Conservation (phyloP, 306 rosid genomes). For the Lotus japonicus region DNA sequence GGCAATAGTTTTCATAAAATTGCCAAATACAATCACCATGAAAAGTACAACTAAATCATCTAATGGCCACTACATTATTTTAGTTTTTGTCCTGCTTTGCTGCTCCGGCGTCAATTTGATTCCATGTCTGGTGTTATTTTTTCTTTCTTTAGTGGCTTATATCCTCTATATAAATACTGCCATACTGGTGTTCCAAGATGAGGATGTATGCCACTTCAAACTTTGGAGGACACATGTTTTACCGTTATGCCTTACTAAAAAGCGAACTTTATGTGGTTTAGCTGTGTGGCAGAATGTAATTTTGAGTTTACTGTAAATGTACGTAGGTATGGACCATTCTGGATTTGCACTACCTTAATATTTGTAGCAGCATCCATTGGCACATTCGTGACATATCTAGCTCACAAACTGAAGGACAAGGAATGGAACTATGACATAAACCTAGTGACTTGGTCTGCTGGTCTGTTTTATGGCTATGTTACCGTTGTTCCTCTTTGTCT, state of each 20-base stretch:
- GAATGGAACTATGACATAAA: slow-evolving; percentile 93
- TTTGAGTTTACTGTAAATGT: slow-evolving; percentile 19
- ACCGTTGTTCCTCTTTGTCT: slow-evolving; percentile 71
- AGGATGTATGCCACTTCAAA: background rate
- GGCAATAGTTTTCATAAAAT: background rate
- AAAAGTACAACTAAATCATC: background rate
- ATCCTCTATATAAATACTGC: too few relatives aligned
- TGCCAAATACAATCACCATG: background rate
- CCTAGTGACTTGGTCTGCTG: slow-evolving; percentile 93
- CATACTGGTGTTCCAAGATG: too few relatives aligned
- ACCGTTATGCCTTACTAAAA: background rate
- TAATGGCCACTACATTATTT: background rate
- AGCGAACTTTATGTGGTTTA: background rate
- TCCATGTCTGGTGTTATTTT: background rate
- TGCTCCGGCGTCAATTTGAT: background rate
- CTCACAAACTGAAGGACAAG: slow-evolving; percentile 72
- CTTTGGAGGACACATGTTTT: background rate
- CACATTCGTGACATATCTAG: slow-evolving; percentile 81
- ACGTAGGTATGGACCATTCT: slow-evolving; percentile 92
- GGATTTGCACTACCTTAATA: slow-evolving; percentile 95
- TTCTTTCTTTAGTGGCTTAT: background rate
- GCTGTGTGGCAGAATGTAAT: slow-evolving; percentile 9
- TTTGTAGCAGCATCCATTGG: slow-evolving; percentile 95
- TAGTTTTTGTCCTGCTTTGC: slow-evolving; percentile 4
- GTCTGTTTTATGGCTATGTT: slow-evolving; percentile 91